phyloP scores from a whole-genome alignment of 2,329 filamentous ascomycete genomes.

The Pseudogymnoascus sp. region DNA sequence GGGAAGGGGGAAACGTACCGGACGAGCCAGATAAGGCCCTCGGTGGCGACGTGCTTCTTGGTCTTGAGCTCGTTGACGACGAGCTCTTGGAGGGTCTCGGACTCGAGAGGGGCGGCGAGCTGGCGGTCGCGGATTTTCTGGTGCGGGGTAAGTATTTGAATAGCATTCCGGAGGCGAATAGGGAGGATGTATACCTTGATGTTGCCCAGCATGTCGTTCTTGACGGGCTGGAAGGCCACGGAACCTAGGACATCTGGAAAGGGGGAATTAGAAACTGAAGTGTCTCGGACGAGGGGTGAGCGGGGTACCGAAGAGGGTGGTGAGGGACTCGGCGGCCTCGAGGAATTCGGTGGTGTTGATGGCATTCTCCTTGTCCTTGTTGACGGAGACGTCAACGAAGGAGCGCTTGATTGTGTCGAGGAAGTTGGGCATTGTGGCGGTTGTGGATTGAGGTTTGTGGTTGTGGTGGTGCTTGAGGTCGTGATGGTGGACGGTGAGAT shows the following conservation, averaged over 20 bases:
- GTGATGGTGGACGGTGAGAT: not conserved
- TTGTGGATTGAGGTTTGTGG: constrained; percentile 1
- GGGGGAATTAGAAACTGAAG: not conserved
- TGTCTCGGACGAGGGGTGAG: not conserved
- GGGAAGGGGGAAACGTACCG: constrained; percentile 48
- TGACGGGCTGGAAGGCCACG: constrained; percentile 81
- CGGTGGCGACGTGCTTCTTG: constrained; percentile 81
- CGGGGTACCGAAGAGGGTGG: constrained; percentile 70
- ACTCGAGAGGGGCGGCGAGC: constrained; percentile 67
- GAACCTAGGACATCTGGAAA: constrained; percentile 52
- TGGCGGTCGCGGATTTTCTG: constrained; percentile 87
- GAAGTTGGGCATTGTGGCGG: constrained; percentile 48
- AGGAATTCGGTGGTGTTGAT: constrained; percentile 83
- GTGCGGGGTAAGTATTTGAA: constrained; percentile 9
- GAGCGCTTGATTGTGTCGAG: constrained; percentile 78
- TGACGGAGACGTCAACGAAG: constrained; percentile 75
- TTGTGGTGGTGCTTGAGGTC: not conserved
- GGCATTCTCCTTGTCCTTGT: constrained; percentile 64
- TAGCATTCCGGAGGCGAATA: not conserved
- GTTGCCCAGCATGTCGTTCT: constrained; percentile 85
- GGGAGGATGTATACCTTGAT: constrained; percentile 58
- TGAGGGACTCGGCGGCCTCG: constrained; percentile 79
- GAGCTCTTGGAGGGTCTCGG: constrained; percentile 77
- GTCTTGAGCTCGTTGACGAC: constrained; percentile 79
- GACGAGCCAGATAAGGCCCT: constrained; percentile 84